Percentiles rank a stretch among this genome's conserved stretches.
Evolutionary conservation across 768 basidiomycete genomes (phyloP).

Genomic region (Chalciporus pseudorubinellus): DNA sequence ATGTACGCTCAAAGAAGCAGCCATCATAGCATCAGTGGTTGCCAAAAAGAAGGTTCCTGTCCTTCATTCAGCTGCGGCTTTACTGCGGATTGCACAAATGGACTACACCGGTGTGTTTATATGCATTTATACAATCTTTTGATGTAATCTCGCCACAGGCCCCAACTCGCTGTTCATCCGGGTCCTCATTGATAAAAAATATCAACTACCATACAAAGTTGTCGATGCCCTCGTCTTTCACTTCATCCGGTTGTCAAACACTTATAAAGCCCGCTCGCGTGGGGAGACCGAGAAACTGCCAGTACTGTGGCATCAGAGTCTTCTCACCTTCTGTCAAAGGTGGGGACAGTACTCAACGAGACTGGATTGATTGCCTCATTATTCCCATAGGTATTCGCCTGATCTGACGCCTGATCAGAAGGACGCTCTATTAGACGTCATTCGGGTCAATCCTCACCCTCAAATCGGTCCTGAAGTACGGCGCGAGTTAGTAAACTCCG

Average conservation of each 20-base stretch:
- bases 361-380: slow-evolving; percentile 1
- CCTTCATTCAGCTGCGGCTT: slow-evolving; percentile 93
- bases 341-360: slow-evolving; percentile 29
- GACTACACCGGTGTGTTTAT: slow-evolving; percentile 76
- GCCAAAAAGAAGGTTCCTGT: slow-evolving; percentile 91
- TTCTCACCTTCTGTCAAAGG: slow-evolving; percentile 94
- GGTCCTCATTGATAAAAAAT: slow-evolving; percentile 95
- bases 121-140: not conserved
- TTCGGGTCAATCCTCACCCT: slow-evolving; percentile 80
- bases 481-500: slow-evolving; percentile 84
- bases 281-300: slow-evolving; percentile 81
- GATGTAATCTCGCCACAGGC: slow-evolving; percentile 38
- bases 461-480: slow-evolving; percentile 90
- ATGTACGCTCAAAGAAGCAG: slow-evolving; percentile 91
- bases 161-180: slow-evolving; percentile 97
- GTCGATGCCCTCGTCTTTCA: slow-evolving; percentile 97
- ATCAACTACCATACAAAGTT: slow-evolving; percentile 96
- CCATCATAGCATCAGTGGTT: slow-evolving; percentile 89
- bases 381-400: slow-evolving; percentile 70
- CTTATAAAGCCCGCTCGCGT: slow-evolving; percentile 68
- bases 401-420: slow-evolving; percentile 97
- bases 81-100: slow-evolving; percentile 92
- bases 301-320: slow-evolving; percentile 98
- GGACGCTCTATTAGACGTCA: slow-evolving; percentile 92
- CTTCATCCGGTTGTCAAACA: slow-evolving; percentile 94